A percentile compares a stretch with the other conserved stretches of the same genome.
Conservation (phyloP, 202 grass and related monocot genomes). For the Bolboschoenoplectus hybrid region DNA sequence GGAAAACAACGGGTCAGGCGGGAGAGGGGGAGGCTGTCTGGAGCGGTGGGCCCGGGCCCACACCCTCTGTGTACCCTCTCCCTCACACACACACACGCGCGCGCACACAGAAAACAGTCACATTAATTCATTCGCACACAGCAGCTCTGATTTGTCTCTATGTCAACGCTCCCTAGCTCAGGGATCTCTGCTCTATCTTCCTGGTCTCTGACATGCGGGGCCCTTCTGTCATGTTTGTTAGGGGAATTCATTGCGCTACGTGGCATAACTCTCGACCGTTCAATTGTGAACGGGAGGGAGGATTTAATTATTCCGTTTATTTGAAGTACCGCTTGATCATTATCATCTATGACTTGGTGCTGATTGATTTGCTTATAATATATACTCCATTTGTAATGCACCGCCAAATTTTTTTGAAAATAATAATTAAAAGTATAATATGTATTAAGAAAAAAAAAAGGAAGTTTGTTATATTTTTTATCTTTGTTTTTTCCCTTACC, state of each 20-base stretch:
- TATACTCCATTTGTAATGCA: no score
- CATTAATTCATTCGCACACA: neutral
- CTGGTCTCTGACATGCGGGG: constrained; percentile 10
- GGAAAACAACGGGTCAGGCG: constrained; percentile 44
- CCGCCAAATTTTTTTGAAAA: no score
- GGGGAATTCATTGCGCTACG: neutral
- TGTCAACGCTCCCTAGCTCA: constrained; percentile 31
- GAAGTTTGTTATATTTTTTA: no score
- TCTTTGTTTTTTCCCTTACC: no score
- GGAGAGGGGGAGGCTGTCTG: constrained; percentile 33
- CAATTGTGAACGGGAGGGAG: neutral
- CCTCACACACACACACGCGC: neutral
- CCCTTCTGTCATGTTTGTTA: neutral
- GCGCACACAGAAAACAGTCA: neutral
- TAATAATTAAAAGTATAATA: no score
- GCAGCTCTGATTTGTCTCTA: constrained; percentile 29
- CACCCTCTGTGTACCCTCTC: neutral
- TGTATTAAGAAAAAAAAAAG: no score
- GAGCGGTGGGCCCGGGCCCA: constrained; percentile 14
- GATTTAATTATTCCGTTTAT: no score
- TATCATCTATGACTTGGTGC: neutral
- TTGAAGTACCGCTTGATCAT: neutral
- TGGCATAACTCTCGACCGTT: neutral
- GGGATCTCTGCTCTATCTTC: neutral
- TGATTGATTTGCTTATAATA: neutral